Conservation (phyloP, 345 rosid species). For the Melastoma malabathricum region DNA sequence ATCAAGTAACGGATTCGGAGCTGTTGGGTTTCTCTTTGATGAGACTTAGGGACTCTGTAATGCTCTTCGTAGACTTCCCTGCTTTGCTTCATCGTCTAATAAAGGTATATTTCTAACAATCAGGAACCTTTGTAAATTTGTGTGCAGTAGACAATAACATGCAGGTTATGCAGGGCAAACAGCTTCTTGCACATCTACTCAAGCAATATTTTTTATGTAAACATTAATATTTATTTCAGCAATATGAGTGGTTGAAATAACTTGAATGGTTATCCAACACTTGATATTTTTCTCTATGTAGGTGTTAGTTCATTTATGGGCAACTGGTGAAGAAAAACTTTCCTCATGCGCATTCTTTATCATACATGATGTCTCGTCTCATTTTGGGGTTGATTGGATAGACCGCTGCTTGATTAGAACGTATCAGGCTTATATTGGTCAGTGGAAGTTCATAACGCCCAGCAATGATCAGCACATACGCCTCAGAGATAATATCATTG, state of each 20-base stretch:
- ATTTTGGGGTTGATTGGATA: conserved; percentile 47
- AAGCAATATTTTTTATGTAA: no score
- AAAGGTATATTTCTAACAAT: conserved; percentile 35
- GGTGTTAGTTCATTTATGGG: conserved; percentile 71
- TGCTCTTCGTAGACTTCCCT: conserved; percentile 56
- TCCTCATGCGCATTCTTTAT: conserved; percentile 45
- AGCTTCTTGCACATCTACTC: no score
- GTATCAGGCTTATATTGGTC: conserved; percentile 53
- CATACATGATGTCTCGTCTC: conserved; percentile 41
- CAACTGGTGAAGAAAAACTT: conserved; percentile 44
- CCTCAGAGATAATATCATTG: conserved; percentile 54
- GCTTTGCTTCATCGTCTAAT: conserved; percentile 41
- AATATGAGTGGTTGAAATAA: no score
- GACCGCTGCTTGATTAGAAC: conserved; percentile 45
- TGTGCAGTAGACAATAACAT: no score
- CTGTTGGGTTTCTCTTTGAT: conserved; percentile 42
- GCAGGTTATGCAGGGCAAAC: no score
- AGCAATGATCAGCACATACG: conserved; percentile 27
- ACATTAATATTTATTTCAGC: no score
- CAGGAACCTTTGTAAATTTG: neutral
- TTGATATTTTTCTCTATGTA: conserved; percentile 20
- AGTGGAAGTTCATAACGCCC: conserved; percentile 46
- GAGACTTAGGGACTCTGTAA: conserved; percentile 41
- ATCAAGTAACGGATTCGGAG: conserved; percentile 51
- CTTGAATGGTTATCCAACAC: neutral